Conservation (phyloP, 768 basidiomycete species). For the Postia placenta region DNA sequence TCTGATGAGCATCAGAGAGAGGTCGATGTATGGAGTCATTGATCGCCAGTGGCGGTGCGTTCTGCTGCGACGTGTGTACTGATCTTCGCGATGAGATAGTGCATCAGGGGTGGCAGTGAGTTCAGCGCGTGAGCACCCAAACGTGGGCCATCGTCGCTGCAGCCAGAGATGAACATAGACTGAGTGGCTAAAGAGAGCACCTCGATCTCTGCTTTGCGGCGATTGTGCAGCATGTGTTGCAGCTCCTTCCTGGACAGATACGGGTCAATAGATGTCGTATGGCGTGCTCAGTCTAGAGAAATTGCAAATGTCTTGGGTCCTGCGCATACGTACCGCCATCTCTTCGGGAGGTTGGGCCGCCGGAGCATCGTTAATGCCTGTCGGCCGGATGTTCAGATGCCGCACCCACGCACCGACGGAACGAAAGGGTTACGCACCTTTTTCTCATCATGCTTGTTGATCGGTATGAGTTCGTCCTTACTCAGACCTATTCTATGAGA, state of each 20-base stretch:
- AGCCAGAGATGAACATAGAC: too few species aligned
- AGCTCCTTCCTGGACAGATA: slow-evolving; percentile 64
- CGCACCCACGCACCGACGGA: too few species aligned
- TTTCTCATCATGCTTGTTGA: slow-evolving; percentile 65
- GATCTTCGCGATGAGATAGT: slow-evolving; percentile 22
- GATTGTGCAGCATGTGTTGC: slow-evolving; percentile 66
- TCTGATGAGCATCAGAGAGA: too few species aligned
- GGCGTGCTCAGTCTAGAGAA: too few species aligned
- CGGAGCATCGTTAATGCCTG: slow-evolving; percentile 64
- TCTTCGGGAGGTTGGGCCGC: slow-evolving; percentile 41
- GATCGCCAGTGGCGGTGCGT: too few species aligned
- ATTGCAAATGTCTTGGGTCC: too few species aligned
- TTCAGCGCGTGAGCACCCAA: neutral
- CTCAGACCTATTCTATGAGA: slow-evolving; percentile 50
- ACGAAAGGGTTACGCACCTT: slow-evolving; percentile 43
- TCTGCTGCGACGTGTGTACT: too few species aligned
- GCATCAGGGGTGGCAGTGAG: slow-evolving; percentile 13
- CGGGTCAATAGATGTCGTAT: too few species aligned
- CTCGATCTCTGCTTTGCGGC: slow-evolving; percentile 94
- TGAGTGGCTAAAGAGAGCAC: too few species aligned
- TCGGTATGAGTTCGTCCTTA: slow-evolving; percentile 56
- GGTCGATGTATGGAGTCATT: too few species aligned
- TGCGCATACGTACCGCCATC: slow-evolving; percentile 54
- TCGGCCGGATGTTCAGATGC: neutral
- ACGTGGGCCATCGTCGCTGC: too few species aligned